Evolutionary conservation across 2,329 filamentous ascomycete genomes (phyloP).

Genomic region (Hypomyces perniciosus): DNA sequence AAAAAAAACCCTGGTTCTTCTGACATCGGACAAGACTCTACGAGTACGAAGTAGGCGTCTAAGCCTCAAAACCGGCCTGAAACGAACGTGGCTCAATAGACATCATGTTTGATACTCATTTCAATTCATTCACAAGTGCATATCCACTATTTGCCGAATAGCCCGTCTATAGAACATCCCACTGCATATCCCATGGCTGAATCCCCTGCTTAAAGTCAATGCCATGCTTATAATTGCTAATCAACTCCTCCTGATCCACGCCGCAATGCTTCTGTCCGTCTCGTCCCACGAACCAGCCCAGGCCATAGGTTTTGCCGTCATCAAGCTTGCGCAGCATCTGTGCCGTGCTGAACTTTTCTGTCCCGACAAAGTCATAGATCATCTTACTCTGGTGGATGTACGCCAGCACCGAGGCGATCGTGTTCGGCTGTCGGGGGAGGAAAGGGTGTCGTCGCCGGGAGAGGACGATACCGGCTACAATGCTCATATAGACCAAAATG

Average conservation of each 20-base stretch:
- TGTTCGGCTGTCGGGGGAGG: constrained; percentile 70
- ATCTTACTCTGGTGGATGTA: constrained; percentile 78
- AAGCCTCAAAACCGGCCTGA: too few relatives aligned
- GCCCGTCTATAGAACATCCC: constrained; percentile 29
- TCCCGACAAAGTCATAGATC: constrained; percentile 69
- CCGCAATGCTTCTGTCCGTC: constrained; percentile 71
- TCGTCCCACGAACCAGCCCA: constrained; percentile 70
- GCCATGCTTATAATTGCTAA: constrained; percentile 60
- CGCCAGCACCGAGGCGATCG: constrained; percentile 68
- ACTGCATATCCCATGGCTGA: constrained; percentile 45
- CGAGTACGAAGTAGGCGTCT: too few relatives aligned
- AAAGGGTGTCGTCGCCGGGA: constrained; percentile 60
- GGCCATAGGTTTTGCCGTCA: constrained; percentile 57
- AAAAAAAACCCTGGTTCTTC: too few relatives aligned
- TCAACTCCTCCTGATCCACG: constrained; percentile 69
- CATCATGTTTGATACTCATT: too few relatives aligned
- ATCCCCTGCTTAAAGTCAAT: constrained; percentile 42
- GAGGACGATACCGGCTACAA: constrained; percentile 56
- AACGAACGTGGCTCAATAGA: too few relatives aligned
- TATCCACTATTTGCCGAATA: neutral
- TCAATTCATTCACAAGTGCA: too few relatives aligned
- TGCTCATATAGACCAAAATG: constrained; percentile 60
- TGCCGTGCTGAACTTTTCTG: constrained; percentile 53
- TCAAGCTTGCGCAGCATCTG: constrained; percentile 59
- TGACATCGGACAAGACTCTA: too few relatives aligned